Evolutionary conservation across 371 early-diverging fungal genomes (phyloP).

Genomic region (Haplosporangium sp.): DNA sequence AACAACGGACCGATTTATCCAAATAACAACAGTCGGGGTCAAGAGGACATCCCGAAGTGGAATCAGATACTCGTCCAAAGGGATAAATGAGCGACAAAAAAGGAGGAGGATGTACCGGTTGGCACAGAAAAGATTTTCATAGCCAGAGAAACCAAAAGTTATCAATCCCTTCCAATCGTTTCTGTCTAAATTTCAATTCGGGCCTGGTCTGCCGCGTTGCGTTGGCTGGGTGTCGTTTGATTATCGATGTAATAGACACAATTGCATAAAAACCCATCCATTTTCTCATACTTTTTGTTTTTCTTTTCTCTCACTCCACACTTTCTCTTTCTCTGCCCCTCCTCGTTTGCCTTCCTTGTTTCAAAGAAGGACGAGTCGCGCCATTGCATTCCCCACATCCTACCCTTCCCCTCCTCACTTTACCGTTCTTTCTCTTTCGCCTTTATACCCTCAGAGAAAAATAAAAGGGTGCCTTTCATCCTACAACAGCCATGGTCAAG

Average conservation of each 20-base stretch:
- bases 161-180: too few species aligned
- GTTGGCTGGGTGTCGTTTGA: background rate
- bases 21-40: background rate
- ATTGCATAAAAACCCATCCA: conserved; percentile 9
- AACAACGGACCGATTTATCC: too few species aligned
- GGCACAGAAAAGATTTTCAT: too few species aligned
- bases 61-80: too few species aligned
- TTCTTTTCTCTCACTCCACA: background rate
- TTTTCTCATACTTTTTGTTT: conserved; percentile 1
- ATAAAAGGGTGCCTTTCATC: background rate
- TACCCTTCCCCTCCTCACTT: background rate
- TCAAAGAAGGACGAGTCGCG: background rate
- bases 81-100: too few species aligned
- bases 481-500: conserved; percentile 38
- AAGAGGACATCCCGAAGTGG: background rate
- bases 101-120: too few species aligned
- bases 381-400: background rate
- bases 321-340: background rate
- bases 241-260: background rate
- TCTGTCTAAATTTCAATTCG: too few species aligned
- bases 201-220: too few species aligned
- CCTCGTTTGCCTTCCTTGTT: background rate
- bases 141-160: too few species aligned
- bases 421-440: background rate
- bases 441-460: background rate